A percentile compares a stretch with the other conserved stretches of the same genome.
Evolutionary conservation across 1,139 yeast genomes (phyloP).

Genomic region (Debaryomyces nepalensis): DNA sequence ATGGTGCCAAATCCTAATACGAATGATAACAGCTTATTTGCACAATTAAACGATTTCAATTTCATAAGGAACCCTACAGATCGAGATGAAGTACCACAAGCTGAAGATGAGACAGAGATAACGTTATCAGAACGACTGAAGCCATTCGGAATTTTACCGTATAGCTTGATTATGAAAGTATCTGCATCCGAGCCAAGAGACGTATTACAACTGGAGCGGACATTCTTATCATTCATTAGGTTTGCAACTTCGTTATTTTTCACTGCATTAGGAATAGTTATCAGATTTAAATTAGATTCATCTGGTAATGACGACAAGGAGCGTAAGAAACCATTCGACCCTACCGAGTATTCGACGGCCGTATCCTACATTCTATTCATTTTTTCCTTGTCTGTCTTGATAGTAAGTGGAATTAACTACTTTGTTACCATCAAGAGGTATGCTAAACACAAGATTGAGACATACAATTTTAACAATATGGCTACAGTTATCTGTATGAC

Average conservation of each 20-base stretch:
- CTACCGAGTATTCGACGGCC: constrained; percentile 33
- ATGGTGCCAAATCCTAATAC: no score
- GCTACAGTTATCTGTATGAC: constrained; percentile 45
- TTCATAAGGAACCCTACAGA: no score
- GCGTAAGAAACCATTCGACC: constrained; percentile 13
- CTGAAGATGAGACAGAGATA: neutral
- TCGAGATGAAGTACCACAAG: neutral
- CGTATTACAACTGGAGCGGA: constrained; percentile 63
- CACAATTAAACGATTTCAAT: neutral
- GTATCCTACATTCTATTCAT: constrained; percentile 45
- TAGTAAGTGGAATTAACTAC: constrained; percentile 50
- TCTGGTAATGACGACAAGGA: constrained; percentile 20
- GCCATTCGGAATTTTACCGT: constrained; percentile 20
- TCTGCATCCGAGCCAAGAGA: constrained; percentile 63
- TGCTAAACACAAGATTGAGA: constrained; percentile 46
- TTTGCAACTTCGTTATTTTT: constrained; percentile 55
- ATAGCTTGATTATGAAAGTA: constrained; percentile 42
- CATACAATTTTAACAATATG: constrained; percentile 42
- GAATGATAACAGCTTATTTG: neutral
- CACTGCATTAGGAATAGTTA: constrained; percentile 54
- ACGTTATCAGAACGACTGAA: constrained; percentile 1
- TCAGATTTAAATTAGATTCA: constrained; percentile 54
- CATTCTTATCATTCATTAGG: constrained; percentile 57
- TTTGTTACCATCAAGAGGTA: constrained; percentile 51
- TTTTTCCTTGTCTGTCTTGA: constrained; percentile 45